Base-by-base conservation (phyloP, 2,329 filamentous ascomycete species). In the Penicillium brevicompactum region DNA sequence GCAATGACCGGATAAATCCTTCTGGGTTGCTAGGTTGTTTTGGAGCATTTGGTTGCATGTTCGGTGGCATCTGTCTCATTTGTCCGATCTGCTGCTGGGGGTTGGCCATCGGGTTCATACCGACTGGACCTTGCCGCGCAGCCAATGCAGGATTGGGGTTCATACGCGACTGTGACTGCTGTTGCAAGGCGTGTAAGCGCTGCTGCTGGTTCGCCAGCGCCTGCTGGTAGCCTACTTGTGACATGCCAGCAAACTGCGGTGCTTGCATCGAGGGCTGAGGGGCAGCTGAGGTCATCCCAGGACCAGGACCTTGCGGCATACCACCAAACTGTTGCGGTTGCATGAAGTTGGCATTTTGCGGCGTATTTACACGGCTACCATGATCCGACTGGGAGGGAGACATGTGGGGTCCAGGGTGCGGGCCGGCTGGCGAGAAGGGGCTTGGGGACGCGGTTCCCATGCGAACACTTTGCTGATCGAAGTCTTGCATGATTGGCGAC, bases 401-500 rank as follows among this genome's bases (percentile, higher is more conserved):
- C 56, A 87, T 83, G 68, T 92, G 89, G 14, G 83, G 76, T 37
- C 81, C 83, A 66, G 57, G 54, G 10, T 89, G 88, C 64, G 89
- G 87, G 31, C 84, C 82, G 54, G 87, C 87, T 14, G 90, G 89
- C 1, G 90, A 92, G 72, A 95, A 96, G 1, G 91, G 91, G 73
- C 94, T 93, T 3, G 94, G 93, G 31, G 94, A 97, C 42, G 91
- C 89, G 44, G 93, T 97, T 62, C 92, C 89, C 73, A 97, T 91
- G 68, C 92, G 90, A 38, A 88, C 86, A 66, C 83, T 83, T 68
- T 89, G 85, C 74, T 81, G 75, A 55, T 78, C 77, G 52, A 85
- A 87, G 51, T 85, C 82, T 69, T 95, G 92, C 59, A 97, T 92
- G 59, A 95, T 93, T 27, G 94, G 94, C 6, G 94, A 97, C 10